These are phyloP conservation scores for Yamadazyma atmosphaerica DNA, from an alignment of 1,139 yeast species.

Conservation along the genomic window DNA sequence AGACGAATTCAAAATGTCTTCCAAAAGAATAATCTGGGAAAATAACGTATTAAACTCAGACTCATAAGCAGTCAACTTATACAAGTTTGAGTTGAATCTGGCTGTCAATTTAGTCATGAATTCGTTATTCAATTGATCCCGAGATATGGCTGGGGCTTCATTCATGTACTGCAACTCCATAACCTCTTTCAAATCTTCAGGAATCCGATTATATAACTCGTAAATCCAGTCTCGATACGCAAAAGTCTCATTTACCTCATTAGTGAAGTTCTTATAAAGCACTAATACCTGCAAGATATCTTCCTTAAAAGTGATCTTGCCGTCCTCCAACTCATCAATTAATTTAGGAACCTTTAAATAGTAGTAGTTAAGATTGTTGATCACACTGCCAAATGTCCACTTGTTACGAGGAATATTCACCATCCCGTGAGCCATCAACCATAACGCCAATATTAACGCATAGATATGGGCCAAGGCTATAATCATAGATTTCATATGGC, in stretches of 20 bases:
- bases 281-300: conserved; percentile 62
- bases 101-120: conserved; percentile 38
- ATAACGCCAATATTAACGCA: conserved; percentile 69
- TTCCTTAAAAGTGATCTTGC: conserved; percentile 63
- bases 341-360: conserved; percentile 59
- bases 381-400: conserved; percentile 51
- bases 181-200: conserved; percentile 34
- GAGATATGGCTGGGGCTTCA: conserved; percentile 22
- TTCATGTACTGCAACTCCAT: conserved; percentile 33
- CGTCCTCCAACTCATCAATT: conserved; percentile 65
- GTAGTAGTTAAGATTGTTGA: conserved; percentile 37
- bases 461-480: conserved; percentile 83
- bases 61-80: conserved; percentile 42
- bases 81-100: conserved; percentile 36
- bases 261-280: conserved; percentile 38
- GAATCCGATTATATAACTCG: conserved; percentile 31
- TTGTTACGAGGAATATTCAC: conserved; percentile 62
- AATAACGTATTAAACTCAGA: conserved; percentile 42
- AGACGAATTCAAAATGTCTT: conserved; percentile 38
- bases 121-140: conserved; percentile 37
- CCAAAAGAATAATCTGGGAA: conserved; percentile 34
- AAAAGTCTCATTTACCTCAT: conserved; percentile 31
- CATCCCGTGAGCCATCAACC: conserved; percentile 86
- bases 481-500: conserved; percentile 62
- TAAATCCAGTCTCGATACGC: conserved; percentile 45